Evolutionary conservation across 2,329 filamentous ascomycete genomes (phyloP).

Genomic region (Alternaria hordeiaustralica): DNA sequence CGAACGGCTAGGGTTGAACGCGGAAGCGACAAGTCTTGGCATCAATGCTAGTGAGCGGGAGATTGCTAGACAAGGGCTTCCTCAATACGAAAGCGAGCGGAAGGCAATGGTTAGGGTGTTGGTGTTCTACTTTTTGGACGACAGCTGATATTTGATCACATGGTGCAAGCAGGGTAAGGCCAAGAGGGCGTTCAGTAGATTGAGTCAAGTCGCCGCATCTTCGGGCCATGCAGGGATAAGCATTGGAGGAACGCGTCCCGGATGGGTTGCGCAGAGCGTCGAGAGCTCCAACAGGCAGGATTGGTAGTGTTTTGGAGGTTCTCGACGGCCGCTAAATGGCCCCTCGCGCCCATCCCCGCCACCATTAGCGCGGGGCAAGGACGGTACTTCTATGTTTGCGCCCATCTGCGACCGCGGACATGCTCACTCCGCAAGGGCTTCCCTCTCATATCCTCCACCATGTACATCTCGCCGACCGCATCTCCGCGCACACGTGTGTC

Average conservation of each 20-base stretch:
- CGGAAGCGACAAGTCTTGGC: constrained; percentile 1
- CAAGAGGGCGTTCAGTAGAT: background rate
- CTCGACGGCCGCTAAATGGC: constrained; percentile 4
- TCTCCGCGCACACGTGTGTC: background rate
- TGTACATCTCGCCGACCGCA: background rate
- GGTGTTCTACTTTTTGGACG: background rate
- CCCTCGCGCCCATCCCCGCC: constrained; percentile 12
- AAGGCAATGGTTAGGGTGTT: background rate
- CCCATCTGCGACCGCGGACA: constrained; percentile 3
- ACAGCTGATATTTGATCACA: background rate
- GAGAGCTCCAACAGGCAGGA: background rate
- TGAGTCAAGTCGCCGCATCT: background rate
- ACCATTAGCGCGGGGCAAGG: constrained; percentile 17
- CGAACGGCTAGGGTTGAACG: constrained; percentile 1
- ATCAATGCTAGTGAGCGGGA: background rate
- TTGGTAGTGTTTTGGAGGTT: constrained; percentile 11
- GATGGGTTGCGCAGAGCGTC: constrained; percentile 15
- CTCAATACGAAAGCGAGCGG: background rate
- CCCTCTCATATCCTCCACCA: background rate
- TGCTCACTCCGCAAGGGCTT: background rate
- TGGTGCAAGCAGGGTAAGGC: background rate
- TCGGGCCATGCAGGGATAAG: constrained; percentile 15
- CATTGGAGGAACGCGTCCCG: constrained; percentile 14
- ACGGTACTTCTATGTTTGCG: background rate
- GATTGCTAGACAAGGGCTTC: background rate